Evolutionary conservation across 2,329 filamentous ascomycete genomes (phyloP).

Genomic region (Hypoxylon sp.): DNA sequence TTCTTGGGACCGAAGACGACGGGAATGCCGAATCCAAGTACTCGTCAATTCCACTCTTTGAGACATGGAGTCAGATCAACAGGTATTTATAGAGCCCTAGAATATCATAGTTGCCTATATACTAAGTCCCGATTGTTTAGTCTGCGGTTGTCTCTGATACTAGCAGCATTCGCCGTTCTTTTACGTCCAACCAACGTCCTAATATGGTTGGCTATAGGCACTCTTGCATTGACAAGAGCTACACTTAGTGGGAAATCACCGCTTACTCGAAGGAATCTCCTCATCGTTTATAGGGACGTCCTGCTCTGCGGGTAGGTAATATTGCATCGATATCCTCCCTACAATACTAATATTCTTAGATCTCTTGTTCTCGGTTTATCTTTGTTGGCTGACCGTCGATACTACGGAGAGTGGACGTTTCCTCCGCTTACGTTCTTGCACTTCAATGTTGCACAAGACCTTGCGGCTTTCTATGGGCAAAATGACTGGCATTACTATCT

Average conservation of each 20-base stretch:
- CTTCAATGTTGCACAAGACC: conserved; percentile 89
- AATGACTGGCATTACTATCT: conserved; percentile 96
- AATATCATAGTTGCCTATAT: background rate
- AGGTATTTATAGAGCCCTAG: conserved; percentile 46
- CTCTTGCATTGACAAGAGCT: conserved; percentile 64
- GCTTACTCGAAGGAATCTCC: conserved; percentile 60
- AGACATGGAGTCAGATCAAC: conserved; percentile 52
- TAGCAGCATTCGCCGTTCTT: conserved; percentile 86
- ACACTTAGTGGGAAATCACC: conserved; percentile 60
- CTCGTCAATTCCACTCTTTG: conserved; percentile 48
- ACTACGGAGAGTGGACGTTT: conserved; percentile 89
- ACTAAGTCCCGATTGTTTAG: conserved; percentile 54
- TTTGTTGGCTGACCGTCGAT: conserved; percentile 77
- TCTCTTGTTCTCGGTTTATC: conserved; percentile 74
- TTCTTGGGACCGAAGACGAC: conserved; percentile 63
- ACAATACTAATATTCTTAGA: conserved; percentile 42
- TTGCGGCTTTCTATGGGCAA: conserved; percentile 92
- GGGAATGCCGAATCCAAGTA: conserved; percentile 60
- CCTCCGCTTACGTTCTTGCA: conserved; percentile 89
- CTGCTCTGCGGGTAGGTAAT: conserved; percentile 69
- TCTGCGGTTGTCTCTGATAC: conserved; percentile 74
- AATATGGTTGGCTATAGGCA: conserved; percentile 81
- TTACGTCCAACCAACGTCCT: conserved; percentile 91
- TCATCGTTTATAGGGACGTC: conserved; percentile 73
- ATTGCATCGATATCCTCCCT: background rate